Evolutionary conservation across 371 early-diverging fungal genomes (phyloP), one percentile per base, ranked within the genome.

Genomic region (Apophysomyces sp.): DNA sequence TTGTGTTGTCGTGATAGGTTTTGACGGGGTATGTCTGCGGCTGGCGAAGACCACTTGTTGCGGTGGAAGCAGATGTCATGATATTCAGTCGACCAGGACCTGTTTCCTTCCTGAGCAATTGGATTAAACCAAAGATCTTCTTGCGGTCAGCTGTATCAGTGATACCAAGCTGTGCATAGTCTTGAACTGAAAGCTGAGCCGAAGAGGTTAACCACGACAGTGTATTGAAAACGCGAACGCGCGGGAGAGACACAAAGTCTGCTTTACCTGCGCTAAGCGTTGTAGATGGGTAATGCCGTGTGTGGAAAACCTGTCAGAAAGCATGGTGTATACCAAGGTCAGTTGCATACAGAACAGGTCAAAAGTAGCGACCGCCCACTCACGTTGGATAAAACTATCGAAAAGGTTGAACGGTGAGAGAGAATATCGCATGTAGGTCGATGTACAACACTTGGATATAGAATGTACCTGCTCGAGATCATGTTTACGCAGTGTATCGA

Each of bases 101-200:
- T 16, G 67, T 36, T 13, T 76, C 80, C 65, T 74, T 73, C 11
- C 81, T 73, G 28, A 80, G 64, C 31, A 69, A 44, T 51, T 76
- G 76, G 44, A 92, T 90, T 29, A 94, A 78, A 39, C 89, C 86
- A 74, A 92, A 92, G 51, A 83, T 84, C 66, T 87, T 76, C 61
- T 90, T 89, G 31, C 93, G 76, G 67, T 94, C 94, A 41, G 86
- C 86, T 77, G 87, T 87, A 41, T 85, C 81, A 18, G 85, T 86
- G 27, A 94, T 90, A 15, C 94, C 94, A 27, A 93, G 78, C n/a
- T 81, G 70, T 49, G 81, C 84, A 74, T 92, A 94, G 76, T 93
- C 93, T 71, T 89, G 89, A 86, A 94, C 89, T 28, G 90, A 90
- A 58, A 94, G 81, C 85, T 88, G 54, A 39, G 52, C 8, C 49